A percentile compares a stretch with the other conserved stretches of the same genome.
phyloP scores from a whole-genome alignment of 2,329 filamentous ascomycete genomes.

The Emmonsia crescens region DNA sequence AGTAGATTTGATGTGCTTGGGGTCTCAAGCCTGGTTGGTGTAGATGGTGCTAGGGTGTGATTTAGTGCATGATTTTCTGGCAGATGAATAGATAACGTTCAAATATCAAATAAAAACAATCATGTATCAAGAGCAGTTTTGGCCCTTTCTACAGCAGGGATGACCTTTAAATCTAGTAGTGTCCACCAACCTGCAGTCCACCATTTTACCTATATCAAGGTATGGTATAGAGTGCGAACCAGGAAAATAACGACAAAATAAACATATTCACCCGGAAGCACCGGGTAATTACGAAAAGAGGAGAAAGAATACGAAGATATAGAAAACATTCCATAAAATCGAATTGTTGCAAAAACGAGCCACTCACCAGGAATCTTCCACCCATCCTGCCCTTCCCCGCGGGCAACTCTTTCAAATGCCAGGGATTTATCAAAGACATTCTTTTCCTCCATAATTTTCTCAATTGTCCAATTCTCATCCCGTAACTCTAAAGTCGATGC shows the following conservation, averaged over 20 bases:
- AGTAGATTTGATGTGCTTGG: constrained; percentile 46
- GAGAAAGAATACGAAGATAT: not conserved
- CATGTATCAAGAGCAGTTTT: not conserved
- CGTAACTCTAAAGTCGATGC: constrained; percentile 1
- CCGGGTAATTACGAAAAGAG: not conserved
- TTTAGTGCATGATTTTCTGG: too few relatives aligned
- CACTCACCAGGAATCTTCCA: constrained; percentile 40
- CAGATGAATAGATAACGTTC: too few relatives aligned
- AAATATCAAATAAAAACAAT: not conserved
- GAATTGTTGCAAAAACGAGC: not conserved
- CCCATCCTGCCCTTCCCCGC: constrained; percentile 25
- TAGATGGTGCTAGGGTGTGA: constrained; percentile 33
- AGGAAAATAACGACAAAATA: not conserved
- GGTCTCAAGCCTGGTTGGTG: constrained; percentile 31
- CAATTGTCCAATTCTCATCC: constrained; percentile 43
- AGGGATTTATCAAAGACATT: constrained; percentile 45
- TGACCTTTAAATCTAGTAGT: too few relatives aligned
- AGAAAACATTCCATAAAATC: not conserved
- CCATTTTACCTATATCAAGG: too few relatives aligned
- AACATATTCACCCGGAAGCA: not conserved
- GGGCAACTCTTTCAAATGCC: constrained; percentile 45
- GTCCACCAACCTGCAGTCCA: too few relatives aligned
- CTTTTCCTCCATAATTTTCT: constrained; percentile 52
- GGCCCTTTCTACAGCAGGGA: not conserved
- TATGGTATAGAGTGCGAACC: too few relatives aligned